A percentile compares a stretch with the other conserved stretches of the same genome.
Conservation (phyloP, 176 grass and related monocot genomes). For the Neostapfia colusana region DNA sequence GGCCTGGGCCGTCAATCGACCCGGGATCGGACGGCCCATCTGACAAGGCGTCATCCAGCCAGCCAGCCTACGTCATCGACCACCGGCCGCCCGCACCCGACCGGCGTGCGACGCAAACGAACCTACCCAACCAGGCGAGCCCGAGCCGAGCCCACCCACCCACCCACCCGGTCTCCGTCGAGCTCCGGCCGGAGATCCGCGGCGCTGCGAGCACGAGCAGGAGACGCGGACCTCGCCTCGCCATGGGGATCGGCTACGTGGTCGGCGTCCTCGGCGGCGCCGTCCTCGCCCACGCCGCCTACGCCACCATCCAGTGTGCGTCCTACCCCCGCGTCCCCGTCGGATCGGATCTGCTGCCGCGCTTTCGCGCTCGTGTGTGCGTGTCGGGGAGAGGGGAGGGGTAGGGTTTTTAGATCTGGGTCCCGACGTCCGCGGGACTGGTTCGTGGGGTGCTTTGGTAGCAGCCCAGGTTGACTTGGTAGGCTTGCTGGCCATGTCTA, state of each 20-base stretch:
- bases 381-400: neutral
- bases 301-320: constrained; percentile 85
- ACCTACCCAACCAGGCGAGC: too few relatives aligned
- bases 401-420: constrained; percentile 27
- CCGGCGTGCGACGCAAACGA: too few relatives aligned
- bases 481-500: neutral
- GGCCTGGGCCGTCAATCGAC: too few relatives aligned
- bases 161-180: neutral
- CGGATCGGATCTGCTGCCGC: neutral
- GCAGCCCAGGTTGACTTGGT: neutral
- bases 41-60: too few relatives aligned
- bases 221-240: neutral
- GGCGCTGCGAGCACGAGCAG: neutral
- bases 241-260: constrained; percentile 80
- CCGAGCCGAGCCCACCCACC: neutral
- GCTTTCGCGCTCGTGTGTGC: neutral
- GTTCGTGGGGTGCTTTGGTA: neutral
- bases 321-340: neutral
- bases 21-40: too few relatives aligned
- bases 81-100: too few relatives aligned
- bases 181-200: neutral
- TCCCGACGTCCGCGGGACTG: neutral
- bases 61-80: too few relatives aligned
- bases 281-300: constrained; percentile 79
- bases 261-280: constrained; percentile 77